Evolutionary conservation across 148 eudicot species (phyloP).

Genomic region (Amaranthus hypochondriacus): DNA sequence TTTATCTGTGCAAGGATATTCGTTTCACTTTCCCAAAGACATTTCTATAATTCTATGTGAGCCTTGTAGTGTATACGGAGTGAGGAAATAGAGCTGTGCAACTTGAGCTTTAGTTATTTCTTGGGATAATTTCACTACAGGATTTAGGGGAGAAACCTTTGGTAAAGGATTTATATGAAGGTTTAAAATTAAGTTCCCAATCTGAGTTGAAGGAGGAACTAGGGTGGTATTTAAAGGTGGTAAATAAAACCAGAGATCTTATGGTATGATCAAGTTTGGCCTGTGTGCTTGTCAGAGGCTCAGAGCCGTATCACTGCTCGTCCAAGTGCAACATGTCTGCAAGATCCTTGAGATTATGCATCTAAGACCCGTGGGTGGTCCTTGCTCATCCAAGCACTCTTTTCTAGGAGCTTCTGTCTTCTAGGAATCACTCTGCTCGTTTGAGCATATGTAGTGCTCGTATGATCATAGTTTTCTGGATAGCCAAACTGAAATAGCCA

Average conservation of each 20-base stretch:
- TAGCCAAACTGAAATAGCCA: too few species aligned
- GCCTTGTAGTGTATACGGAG: neutral
- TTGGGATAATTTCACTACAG: neutral
- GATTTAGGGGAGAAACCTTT: neutral
- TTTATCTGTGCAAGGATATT: neutral
- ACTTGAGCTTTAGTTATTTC: neutral
- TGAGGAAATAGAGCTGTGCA: neutral
- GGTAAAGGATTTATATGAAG: neutral
- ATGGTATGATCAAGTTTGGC: too few species aligned
- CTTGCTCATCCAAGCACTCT: too few species aligned
- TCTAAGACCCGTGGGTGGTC: too few species aligned
- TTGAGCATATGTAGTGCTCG: too few species aligned
- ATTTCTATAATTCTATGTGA: slow-evolving; percentile 10
- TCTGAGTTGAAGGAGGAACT: neutral
- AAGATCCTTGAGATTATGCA: too few species aligned
- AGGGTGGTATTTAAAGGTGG: neutral
- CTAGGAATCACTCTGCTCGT: too few species aligned
- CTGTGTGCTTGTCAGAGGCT: too few species aligned
- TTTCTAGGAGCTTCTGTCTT: too few species aligned
- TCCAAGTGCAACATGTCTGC: too few species aligned
- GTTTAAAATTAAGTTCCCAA: neutral
- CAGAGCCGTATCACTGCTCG: too few species aligned
- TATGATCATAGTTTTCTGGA: too few species aligned
- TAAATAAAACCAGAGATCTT: neutral
- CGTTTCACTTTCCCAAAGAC: neutral